Conservation (phyloP, 225 moss, liverwort and hornwort genomes). For the Ulota crispa region DNA sequence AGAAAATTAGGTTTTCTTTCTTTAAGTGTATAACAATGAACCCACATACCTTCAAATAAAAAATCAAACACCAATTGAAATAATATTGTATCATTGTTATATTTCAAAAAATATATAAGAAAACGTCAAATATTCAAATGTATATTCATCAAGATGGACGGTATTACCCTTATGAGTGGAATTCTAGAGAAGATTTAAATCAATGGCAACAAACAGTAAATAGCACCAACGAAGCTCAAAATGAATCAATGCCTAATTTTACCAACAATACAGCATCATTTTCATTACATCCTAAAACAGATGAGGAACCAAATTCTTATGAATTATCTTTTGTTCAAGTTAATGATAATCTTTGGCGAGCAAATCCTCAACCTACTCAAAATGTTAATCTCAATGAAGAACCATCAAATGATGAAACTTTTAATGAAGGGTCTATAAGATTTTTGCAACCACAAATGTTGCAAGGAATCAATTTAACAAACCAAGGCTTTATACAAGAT, state of each 20-base stretch:
- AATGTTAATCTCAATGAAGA: not conserved
- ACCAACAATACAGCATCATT: not conserved
- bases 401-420: not conserved
- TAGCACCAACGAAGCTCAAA: not conserved
- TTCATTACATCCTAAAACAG: conserved; percentile 1
- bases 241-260: not conserved
- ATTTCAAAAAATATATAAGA: not conserved
- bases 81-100: too few relatives aligned
- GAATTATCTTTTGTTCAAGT: not conserved
- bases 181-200: not conserved
- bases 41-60: fast-evolving
- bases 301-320: not conserved
- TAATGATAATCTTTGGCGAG: not conserved
- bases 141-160: conserved; percentile 28
- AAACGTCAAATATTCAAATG: not conserved
- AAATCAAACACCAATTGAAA: not conserved
- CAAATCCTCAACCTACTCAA: not conserved
- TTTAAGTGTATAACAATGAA: too few relatives aligned
- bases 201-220: not conserved
- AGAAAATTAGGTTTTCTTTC: too few relatives aligned
- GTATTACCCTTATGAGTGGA: conserved; percentile 14
- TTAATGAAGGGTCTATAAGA: not conserved
- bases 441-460: not conserved
- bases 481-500: not conserved
- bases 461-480: not conserved